phyloP scores from a whole-genome alignment of 768 basidiomycete species.

The Russula emetica region DNA sequence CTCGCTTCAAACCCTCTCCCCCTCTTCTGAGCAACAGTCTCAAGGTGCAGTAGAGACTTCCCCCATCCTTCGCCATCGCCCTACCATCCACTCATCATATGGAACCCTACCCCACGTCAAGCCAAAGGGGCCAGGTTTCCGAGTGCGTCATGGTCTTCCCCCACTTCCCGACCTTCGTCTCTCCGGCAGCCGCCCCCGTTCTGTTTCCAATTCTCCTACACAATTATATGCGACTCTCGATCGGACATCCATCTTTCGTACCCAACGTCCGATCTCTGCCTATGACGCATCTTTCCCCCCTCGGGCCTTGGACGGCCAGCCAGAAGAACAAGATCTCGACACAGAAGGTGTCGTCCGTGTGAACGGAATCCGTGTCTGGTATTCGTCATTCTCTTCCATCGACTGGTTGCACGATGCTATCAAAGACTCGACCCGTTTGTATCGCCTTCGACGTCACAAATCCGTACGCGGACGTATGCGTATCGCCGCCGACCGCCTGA shows the following conservation, averaged over 20 bases:
- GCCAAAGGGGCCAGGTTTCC: conserved; percentile 29
- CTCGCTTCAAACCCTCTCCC: conserved; percentile 15
- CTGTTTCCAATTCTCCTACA: conserved; percentile 37
- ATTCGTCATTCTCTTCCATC: conserved; percentile 83
- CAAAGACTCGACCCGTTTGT: conserved; percentile 84
- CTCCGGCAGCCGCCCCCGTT: conserved; percentile 27
- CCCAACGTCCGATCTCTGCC: conserved; percentile 64
- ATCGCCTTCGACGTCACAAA: conserved; percentile 62
- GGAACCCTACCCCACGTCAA: conserved; percentile 44
- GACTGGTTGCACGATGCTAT: conserved; percentile 98
- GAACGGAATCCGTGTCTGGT: conserved; percentile 92
- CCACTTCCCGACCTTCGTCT: conserved; percentile 38
- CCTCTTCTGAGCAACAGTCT: conserved; percentile 21
- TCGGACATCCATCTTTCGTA: conserved; percentile 39
- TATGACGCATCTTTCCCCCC: conserved; percentile 54
- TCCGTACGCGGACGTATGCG: conserved; percentile 64
- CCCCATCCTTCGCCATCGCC: conserved; percentile 32
- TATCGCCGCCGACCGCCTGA: conserved; percentile 65
- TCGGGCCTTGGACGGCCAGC: conserved; percentile 34
- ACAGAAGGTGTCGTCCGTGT: conserved; percentile 51
- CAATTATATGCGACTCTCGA: conserved; percentile 32
- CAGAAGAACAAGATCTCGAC: conserved; percentile 39
- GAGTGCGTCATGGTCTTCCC: conserved; percentile 38
- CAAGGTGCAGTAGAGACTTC: conserved; percentile 36
- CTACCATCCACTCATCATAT: conserved; percentile 42